These are phyloP conservation scores for Penicillium desertorum DNA, from an alignment of 495 filamentous ascomycete genomes.

Conservation along the genomic window DNA sequence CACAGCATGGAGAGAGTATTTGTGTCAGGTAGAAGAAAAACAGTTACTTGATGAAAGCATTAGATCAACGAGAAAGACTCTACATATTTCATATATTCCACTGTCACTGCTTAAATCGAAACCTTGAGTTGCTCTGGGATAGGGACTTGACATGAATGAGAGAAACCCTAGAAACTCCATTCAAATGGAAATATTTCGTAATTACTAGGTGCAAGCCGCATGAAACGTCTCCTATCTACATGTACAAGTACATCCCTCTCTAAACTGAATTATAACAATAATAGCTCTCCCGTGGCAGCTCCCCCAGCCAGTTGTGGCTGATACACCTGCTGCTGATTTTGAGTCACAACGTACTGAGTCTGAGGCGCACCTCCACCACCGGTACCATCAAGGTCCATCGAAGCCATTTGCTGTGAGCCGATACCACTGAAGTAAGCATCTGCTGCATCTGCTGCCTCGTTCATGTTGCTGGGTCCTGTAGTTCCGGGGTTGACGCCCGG, in stretches of 20 bases:
- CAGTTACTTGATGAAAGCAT: constrained; percentile 36
- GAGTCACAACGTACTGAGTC: constrained; percentile 54
- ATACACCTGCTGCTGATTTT: constrained; percentile 54
- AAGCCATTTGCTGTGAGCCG: constrained; percentile 68
- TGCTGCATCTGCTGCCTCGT: constrained; percentile 70
- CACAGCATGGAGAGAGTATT: constrained; percentile 20
- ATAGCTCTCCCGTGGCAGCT: constrained; percentile 50
- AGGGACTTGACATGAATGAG: not conserved
- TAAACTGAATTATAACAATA: constrained; percentile 39
- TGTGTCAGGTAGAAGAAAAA: constrained; percentile 29
- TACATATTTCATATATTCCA: constrained; percentile 5
- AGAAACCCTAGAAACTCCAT: not conserved
- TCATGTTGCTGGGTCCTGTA: constrained; percentile 22
- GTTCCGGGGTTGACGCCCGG: constrained; percentile 23
- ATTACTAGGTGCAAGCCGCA: constrained; percentile 4
- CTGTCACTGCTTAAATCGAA: not conserved
- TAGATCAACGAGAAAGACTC: constrained; percentile 28
- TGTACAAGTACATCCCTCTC: constrained; percentile 18
- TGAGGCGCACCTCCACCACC: constrained; percentile 41
- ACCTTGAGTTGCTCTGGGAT: not conserved
- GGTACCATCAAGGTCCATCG: constrained; percentile 55
- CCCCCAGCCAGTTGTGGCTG: constrained; percentile 51
- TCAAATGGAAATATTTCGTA: not conserved
- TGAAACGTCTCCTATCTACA: constrained; percentile 26
- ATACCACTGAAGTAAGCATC: constrained; percentile 82